phyloP scores from a whole-genome alignment of 345 rosid genomes.

The Passiflora organensis region DNA sequence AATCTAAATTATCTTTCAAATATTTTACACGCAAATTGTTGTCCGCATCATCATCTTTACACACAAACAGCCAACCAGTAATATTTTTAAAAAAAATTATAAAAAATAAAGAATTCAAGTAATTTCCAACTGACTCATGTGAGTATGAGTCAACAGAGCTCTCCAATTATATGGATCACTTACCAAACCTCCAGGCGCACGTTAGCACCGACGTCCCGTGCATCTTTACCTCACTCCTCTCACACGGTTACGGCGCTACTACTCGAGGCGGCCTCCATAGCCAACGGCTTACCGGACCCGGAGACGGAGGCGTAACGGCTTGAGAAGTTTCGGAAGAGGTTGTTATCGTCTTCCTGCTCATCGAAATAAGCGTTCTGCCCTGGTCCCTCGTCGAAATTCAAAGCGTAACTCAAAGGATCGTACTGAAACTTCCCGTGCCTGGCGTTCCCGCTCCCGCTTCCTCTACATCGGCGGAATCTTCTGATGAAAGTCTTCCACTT shows the following conservation, averaged over 20 bases:
- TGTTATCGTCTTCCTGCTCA: slow-evolving; percentile 4
- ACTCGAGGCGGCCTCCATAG: background rate
- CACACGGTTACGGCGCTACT: slow-evolving; percentile 21
- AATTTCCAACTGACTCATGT: too few relatives aligned
- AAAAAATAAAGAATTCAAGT: too few relatives aligned
- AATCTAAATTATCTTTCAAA: too few relatives aligned
- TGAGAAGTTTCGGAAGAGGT: slow-evolving; percentile 16
- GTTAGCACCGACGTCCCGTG: background rate
- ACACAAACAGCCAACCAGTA: too few relatives aligned
- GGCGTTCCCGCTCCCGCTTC: slow-evolving; percentile 16
- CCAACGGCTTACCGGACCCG: slow-evolving; percentile 6
- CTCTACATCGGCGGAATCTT: slow-evolving; percentile 51
- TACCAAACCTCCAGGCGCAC: too few relatives aligned
- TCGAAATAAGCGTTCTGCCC: slow-evolving; percentile 3
- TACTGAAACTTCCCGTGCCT: slow-evolving; percentile 63
- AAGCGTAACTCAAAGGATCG: slow-evolving; percentile 79
- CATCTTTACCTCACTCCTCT: background rate
- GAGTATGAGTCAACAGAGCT: too few relatives aligned
- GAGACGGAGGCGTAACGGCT: slow-evolving; percentile 16
- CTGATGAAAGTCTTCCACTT: slow-evolving; percentile 93
- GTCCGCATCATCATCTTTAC: too few relatives aligned
- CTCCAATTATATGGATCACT: too few relatives aligned
- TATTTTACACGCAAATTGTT: too few relatives aligned
- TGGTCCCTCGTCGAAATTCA: slow-evolving; percentile 83
- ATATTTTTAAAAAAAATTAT: too few relatives aligned